These are phyloP conservation scores for Wickerhamomyces kurtzmanii DNA, from an alignment of 805 yeast species.

Conservation along the genomic window DNA sequence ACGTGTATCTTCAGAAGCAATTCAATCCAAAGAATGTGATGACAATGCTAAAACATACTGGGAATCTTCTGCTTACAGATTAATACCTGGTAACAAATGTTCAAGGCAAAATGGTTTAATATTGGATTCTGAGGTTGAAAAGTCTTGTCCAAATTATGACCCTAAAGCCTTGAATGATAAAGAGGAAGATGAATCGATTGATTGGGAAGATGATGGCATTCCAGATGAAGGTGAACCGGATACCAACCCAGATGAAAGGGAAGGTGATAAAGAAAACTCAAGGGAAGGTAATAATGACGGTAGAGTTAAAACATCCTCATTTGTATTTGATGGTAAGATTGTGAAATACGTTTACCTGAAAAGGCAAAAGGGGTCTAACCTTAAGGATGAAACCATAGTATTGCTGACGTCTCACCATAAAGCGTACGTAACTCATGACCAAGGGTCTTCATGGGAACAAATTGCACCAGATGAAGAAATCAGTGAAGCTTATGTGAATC, in stretches of 20 bases:
- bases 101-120: slow-evolving; percentile 15
- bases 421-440: slow-evolving; percentile 58
- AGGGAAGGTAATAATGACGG: slow-evolving; percentile 26
- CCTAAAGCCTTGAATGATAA: slow-evolving; percentile 9
- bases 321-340: slow-evolving; percentile 42
- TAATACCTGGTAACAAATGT: slow-evolving; percentile 38
- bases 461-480: slow-evolving; percentile 28
- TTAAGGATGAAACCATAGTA: slow-evolving; percentile 56
- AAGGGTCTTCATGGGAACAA: slow-evolving; percentile 19
- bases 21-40: slow-evolving; percentile 17
- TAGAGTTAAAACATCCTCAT: slow-evolving; percentile 21
- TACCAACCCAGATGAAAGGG: slow-evolving; percentile 18
- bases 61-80: slow-evolving; percentile 26
- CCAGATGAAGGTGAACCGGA: slow-evolving; percentile 19
- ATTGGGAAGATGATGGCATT: slow-evolving; percentile 16
- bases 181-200: slow-evolving; percentile 10
- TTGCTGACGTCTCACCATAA: slow-evolving; percentile 41
- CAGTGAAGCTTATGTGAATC: slow-evolving; percentile 51
- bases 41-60: slow-evolving; percentile 13
- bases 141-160: slow-evolving; percentile 11
- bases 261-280: slow-evolving; percentile 23
- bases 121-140: slow-evolving; percentile 8
- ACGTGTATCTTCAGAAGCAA: slow-evolving; percentile 12
- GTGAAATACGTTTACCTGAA: slow-evolving; percentile 53
- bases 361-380: slow-evolving; percentile 20